Base-by-base conservation (phyloP, 768 basidiomycete species). In the Amanita fuliginea region DNA sequence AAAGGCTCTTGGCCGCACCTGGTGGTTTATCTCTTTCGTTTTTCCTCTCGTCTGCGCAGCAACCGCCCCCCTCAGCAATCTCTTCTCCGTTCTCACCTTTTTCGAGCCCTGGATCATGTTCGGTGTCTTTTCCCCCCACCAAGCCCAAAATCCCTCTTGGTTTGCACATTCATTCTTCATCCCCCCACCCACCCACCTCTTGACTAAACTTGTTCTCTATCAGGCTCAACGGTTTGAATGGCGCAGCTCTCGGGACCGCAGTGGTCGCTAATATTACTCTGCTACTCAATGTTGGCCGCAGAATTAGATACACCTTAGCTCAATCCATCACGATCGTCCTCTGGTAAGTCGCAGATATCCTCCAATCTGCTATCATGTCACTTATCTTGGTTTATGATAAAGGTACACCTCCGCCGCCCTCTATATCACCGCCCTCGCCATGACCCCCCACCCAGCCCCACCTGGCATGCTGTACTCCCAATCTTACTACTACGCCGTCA, bases 21-120 rank as follows among this genome's bases (percentile, higher is more conserved):
- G 69, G 69, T 71, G 69, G 70, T 68, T 67, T 47, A 59, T 64
- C 0, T 69, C 67, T 0, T 67, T 67, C 2, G 66, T 60, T 0
- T 70, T 73, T 52, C 71, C 71, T 2, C 59, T 71, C 7, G 56
- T 68, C 14, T 67, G 69, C 5, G 70, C 69, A 18, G 69, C 69
- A 3, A 69, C 70, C 48, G 69, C 68, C 0, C 69, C 71, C 0
- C 51, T 73, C 6, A 66, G 67, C 9, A 71, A 65, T 48, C 53
- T 70, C 6, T 67, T 71, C 42, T 68, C 66, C 6, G 59, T 68
- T 0, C 70, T 70, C 43, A 59, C 68, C 0, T 55, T 69, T 9
- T 60, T 60, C 3, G 65, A 67, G 35, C 59, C 64, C 0, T 70
- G 70, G 71, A 56, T 65, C 16, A 46, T 67, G 13, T 19, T 42